Conservation (phyloP, 2,329 filamentous ascomycete genomes). For the Hysterium pulicare region DNA sequence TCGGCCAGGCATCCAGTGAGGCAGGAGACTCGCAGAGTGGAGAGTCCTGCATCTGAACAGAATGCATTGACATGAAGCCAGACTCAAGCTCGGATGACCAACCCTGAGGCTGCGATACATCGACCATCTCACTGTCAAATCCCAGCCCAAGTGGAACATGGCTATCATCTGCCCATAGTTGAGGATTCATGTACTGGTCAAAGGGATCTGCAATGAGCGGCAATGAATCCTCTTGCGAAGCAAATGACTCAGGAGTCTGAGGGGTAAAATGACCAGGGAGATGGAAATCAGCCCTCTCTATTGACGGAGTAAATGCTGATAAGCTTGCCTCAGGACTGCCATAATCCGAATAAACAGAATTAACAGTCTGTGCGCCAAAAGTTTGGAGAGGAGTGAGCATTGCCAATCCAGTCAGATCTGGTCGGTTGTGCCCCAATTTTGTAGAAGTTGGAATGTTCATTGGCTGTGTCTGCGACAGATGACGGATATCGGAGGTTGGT, state of each 20-base stretch:
- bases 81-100: slow-evolving; percentile 15
- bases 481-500: slow-evolving; percentile 16
- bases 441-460: slow-evolving; percentile 27
- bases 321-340: slow-evolving; percentile 22
- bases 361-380: slow-evolving; percentile 19
- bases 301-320: slow-evolving; percentile 13
- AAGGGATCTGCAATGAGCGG: slow-evolving; percentile 14
- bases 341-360: slow-evolving; percentile 23
- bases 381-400: slow-evolving; percentile 27
- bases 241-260: slow-evolving; percentile 28
- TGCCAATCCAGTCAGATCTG: slow-evolving; percentile 19
- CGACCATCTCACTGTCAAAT: slow-evolving; percentile 17
- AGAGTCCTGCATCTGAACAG: slow-evolving; percentile 6
- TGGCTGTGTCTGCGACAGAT: slow-evolving; percentile 22
- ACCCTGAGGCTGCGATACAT: slow-evolving; percentile 15
- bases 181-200: slow-evolving; percentile 18
- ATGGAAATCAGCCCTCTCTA: slow-evolving; percentile 13
- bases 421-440: slow-evolving; percentile 22
- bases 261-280: slow-evolving; percentile 24
- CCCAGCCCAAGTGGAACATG: slow-evolving; percentile 1
- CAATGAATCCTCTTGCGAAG: slow-evolving; percentile 18
- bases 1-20: slow-evolving; percentile 17
- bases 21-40: slow-evolving; percentile 17
- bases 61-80: slow-evolving; percentile 10
- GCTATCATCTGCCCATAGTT: slow-evolving; percentile 18